Percentiles rank a stretch among this genome's conserved stretches.
phyloP scores from a whole-genome alignment of 2,329 filamentous ascomycete genomes.

The Hypoxylon sp. region DNA sequence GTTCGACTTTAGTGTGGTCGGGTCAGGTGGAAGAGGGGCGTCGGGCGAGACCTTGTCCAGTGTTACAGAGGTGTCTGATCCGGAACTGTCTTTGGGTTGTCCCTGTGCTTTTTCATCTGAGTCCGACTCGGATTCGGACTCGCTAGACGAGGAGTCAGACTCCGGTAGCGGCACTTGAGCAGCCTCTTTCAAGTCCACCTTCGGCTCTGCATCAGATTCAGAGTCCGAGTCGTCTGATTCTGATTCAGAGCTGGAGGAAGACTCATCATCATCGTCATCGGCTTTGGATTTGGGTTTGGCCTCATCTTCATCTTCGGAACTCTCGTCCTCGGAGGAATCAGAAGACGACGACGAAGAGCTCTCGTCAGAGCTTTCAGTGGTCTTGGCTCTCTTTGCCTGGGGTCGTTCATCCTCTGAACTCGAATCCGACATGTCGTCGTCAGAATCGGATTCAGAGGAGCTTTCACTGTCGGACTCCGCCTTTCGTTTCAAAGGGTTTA shows the following conservation, averaged over 20 bases:
- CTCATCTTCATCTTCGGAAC: slow-evolving; percentile 50
- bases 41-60: slow-evolving; percentile 67
- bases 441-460: slow-evolving; percentile 58
- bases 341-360: slow-evolving; percentile 56
- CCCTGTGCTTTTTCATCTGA: slow-evolving; percentile 51
- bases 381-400: slow-evolving; percentile 63
- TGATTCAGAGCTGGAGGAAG: slow-evolving; percentile 54
- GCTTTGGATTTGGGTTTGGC: slow-evolving; percentile 40
- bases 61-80: slow-evolving; percentile 61
- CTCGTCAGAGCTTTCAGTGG: slow-evolving; percentile 51
- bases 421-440: slow-evolving; percentile 54
- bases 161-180: slow-evolving; percentile 60
- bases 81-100: slow-evolving; percentile 46
- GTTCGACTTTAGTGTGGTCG: slow-evolving; percentile 59
- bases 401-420: slow-evolving; percentile 57
- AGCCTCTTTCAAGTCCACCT: slow-evolving; percentile 47
- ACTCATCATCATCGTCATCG: slow-evolving; percentile 23
- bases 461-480: slow-evolving; percentile 59
- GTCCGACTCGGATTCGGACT: slow-evolving; percentile 54
- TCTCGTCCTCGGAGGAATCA: slow-evolving; percentile 49
- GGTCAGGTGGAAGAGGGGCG: slow-evolving; percentile 66
- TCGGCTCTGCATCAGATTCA: slow-evolving; percentile 54
- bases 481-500: slow-evolving; percentile 69
- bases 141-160: slow-evolving; percentile 57
- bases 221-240: slow-evolving; percentile 57